phyloP scores from a whole-genome alignment of 2,329 filamentous ascomycete genomes.

The Fusarium nanum region DNA sequence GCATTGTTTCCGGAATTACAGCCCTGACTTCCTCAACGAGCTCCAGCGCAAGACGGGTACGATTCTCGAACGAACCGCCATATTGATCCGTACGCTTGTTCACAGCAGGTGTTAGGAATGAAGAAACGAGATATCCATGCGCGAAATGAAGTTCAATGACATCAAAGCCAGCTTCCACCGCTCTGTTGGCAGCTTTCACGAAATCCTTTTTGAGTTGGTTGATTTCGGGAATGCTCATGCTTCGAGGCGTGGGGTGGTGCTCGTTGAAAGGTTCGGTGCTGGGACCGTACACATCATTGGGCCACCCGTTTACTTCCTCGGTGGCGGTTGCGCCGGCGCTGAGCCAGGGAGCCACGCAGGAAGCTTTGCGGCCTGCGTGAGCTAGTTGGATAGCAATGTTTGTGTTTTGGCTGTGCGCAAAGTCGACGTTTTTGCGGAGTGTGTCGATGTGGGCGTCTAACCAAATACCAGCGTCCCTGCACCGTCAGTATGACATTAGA shows the following conservation, averaged over 20 bases:
- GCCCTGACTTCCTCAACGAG: conserved; percentile 70
- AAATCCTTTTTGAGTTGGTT: conserved; percentile 70
- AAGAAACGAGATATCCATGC: conserved; percentile 80
- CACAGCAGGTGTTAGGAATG: conserved; percentile 75
- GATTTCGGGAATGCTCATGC: conserved; percentile 75
- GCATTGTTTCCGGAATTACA: conserved; percentile 74
- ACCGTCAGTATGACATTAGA: conserved; percentile 51
- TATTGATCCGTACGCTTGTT: conserved; percentile 77
- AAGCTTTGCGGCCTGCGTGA: conserved; percentile 73
- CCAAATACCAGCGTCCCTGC: conserved; percentile 68
- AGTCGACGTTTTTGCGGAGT: conserved; percentile 69
- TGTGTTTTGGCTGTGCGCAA: conserved; percentile 73
- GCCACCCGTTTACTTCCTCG: conserved; percentile 64
- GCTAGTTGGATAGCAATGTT: conserved; percentile 76
- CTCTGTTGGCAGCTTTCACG: conserved; percentile 63
- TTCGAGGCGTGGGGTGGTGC: conserved; percentile 68
- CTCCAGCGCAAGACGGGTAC: conserved; percentile 75
- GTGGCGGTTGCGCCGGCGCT: conserved; percentile 56
- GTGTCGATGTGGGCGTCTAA: conserved; percentile 75
- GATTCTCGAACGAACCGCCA: conserved; percentile 78
- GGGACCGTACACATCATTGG: conserved; percentile 61
- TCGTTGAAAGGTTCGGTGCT: conserved; percentile 66
- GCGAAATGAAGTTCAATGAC: conserved; percentile 80
- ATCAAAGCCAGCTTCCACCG: conserved; percentile 74
- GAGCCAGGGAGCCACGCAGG: conserved; percentile 68